Base-by-base conservation (phyloP, 345 rosid species). In the Populus pruinosa region DNA sequence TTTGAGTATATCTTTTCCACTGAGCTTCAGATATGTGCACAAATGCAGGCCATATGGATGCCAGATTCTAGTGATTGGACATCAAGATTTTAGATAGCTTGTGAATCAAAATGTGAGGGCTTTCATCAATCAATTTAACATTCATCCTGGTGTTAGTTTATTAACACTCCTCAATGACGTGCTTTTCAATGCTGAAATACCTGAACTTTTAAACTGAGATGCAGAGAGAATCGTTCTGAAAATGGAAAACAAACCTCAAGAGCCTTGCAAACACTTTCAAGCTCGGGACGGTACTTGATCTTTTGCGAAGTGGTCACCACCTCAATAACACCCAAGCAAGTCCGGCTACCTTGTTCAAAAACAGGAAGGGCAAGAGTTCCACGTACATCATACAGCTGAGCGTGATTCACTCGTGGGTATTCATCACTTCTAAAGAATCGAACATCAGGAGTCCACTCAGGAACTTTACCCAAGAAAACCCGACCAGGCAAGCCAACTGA, bases 381-480 rank as follows among this genome's bases (percentile, higher is more conserved):
- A 20, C 94, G 87, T 11, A 95, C 94, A 82, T 87, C 94, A 6
- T 82, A 86, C 77, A 79, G 84, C 76, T 90, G 96, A 55, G 99
- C 99, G 65, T 95, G 87, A 68, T 67, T 78, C n/a, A 93, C 87
- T 72, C 98, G 86, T 1, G 83, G 89, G 83, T 93, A 95, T 79
- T 95, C 99, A 14, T 95, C 98, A 17, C 92, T 91, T 85, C 79
- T 88, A 76, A 93, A 93, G 83, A 92, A 95, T 43, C 93, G 87
- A 77, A 92, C 98, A 87, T 95, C 98, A 36, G 98, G 99, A 65
- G 96, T 93, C 97, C 98, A 95, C 85, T 95, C 99, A 44, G 98
- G 98, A 77, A 91, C 87, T 86, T 91, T 90, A 71, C 87, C 87
- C 84, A 93, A 77, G 88, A 88, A 93, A 69, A 95, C 99, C 41